Percentiles rank a stretch among this genome's conserved stretches.
These are phyloP conservation scores for Stachybotrys echinatus DNA, from an alignment of 2,329 filamentous ascomycete species.

Conservation along the genomic window DNA sequence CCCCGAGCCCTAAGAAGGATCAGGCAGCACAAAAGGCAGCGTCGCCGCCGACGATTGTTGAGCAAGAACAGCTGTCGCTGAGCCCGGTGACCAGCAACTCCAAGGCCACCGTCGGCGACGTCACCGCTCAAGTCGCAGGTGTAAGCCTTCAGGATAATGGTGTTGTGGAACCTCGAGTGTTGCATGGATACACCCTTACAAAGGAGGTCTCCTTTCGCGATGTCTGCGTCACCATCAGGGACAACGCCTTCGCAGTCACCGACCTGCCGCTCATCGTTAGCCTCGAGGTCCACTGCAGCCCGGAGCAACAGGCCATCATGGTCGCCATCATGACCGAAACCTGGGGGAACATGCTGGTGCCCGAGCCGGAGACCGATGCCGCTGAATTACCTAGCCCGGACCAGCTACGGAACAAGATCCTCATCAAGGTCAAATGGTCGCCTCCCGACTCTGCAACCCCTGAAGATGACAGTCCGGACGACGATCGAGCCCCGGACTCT, in stretches of 20 bases:
- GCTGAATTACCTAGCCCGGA: slow-evolving; percentile 60
- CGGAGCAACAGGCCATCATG: slow-evolving; percentile 83
- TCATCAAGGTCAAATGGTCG: slow-evolving; percentile 75
- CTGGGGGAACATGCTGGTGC: slow-evolving; percentile 70
- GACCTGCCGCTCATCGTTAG: slow-evolving; percentile 89
- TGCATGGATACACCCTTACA: slow-evolving; percentile 88
- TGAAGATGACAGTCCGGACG: slow-evolving; percentile 27
- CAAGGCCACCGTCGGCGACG: slow-evolving; percentile 39
- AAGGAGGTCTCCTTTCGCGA: slow-evolving; percentile 81
- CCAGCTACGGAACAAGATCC: slow-evolving; percentile 69
- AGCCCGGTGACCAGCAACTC: slow-evolving; percentile 30
- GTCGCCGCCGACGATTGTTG: background rate
- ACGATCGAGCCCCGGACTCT: slow-evolving; percentile 36
- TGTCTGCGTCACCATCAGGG: slow-evolving; percentile 74
- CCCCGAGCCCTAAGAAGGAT: background rate
- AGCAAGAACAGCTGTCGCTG: background rate
- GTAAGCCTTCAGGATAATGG: slow-evolving; percentile 13
- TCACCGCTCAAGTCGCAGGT: slow-evolving; percentile 15
- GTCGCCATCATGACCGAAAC: slow-evolving; percentile 84
- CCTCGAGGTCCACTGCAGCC: slow-evolving; percentile 81
- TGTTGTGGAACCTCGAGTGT: slow-evolving; percentile 64
- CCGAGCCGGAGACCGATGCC: slow-evolving; percentile 41
- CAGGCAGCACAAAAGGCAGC: background rate
- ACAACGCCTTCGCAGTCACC: slow-evolving; percentile 69
- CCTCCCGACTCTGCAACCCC: slow-evolving; percentile 32